Evolutionary conservation across 345 rosid species (phyloP), one percentile per base, ranked within the genome.

Genomic region (Eucalyptus pumila): DNA sequence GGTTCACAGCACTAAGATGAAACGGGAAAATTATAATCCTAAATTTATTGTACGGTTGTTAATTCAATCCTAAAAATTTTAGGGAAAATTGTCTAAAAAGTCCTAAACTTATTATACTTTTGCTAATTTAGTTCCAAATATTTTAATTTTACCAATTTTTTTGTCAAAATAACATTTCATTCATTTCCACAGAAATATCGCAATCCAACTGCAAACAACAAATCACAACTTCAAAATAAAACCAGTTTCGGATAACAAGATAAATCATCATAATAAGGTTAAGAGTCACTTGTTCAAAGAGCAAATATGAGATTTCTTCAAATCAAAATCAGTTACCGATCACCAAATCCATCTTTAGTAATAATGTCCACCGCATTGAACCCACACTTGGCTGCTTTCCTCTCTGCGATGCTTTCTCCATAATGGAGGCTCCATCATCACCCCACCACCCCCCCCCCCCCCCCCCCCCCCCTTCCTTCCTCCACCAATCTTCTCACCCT

Each of bases 241-340:
- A 56, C 30, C 5, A 56, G 4, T 3, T 56, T 10, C 1, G 2
- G 3, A 56, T 24, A 56, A 23, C 62, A 24, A 56, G 58, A 56
- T 56, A 4, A 56, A 56, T 56, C 62, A 56, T 56, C 13, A 56
- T 23, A 24, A 56, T 56, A 23, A 56, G 30, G 62, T 56, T 56
- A 56, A 1, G 6, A 56, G 30, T 9, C 62, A 56, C 30, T 10
- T 2, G 12, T 24, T 56, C 62, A 56, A 56, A 56, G 30, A 23
- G 21, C 27, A 56, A 24, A 56, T 4, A 9, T 56, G 12, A 56
- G 27, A 23, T 56, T 56, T 56, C 30, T 56, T 56, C 30, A 24
- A 56, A 56, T 1, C 1, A 56, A 24, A 56, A 0, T 56, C 2
- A 23, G 3, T 23, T 4, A 56, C 2, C 6, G 0, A 56, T 56